phyloP scores from a whole-genome alignment of 2,329 filamentous ascomycete species.

The Colletotrichum chrysophilum region DNA sequence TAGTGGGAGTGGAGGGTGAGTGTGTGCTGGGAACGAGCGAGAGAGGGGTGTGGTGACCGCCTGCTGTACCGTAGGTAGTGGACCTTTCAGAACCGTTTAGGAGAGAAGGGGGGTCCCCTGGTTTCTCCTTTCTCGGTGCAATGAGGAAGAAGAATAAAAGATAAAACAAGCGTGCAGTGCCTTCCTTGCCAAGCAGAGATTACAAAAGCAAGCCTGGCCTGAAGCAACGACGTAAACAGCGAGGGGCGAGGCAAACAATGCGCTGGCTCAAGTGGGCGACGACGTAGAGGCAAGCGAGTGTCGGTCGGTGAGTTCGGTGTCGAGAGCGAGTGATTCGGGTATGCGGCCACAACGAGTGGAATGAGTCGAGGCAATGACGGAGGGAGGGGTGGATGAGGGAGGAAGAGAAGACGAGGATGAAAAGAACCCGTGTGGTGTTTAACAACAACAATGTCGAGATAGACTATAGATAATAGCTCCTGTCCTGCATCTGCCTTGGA shows the following conservation, averaged over 20 bases:
- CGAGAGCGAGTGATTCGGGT: not conserved
- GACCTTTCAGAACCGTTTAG: slow-evolving; percentile 12
- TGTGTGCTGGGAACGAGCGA: not conserved
- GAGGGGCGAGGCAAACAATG: not conserved
- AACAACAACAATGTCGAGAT: not conserved
- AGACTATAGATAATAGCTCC: not conserved
- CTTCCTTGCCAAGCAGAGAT: slow-evolving; percentile 13
- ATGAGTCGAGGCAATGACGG: not conserved
- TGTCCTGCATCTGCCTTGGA: not conserved
- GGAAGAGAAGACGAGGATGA: not conserved
- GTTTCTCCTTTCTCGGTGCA: slow-evolving; percentile 13
- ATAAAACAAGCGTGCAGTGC: not conserved
- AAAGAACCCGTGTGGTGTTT: not conserved
- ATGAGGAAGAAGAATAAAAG: not conserved
- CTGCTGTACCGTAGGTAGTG: not conserved
- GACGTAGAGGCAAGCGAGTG: slow-evolving; percentile 3
- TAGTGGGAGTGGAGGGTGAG: not conserved
- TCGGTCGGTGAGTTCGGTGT: not conserved
- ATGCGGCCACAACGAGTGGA: not conserved
- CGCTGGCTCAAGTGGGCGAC: not conserved
- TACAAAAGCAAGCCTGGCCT: not conserved
- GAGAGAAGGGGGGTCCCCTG: slow-evolving; percentile 14
- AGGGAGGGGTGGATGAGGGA: not conserved
- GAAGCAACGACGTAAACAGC: not conserved
- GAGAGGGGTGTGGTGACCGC: not conserved